A percentile compares a stretch with the other conserved stretches of the same genome.
phyloP scores from a whole-genome alignment of 129 eudicot genomes.

The Flaveria robusta region DNA sequence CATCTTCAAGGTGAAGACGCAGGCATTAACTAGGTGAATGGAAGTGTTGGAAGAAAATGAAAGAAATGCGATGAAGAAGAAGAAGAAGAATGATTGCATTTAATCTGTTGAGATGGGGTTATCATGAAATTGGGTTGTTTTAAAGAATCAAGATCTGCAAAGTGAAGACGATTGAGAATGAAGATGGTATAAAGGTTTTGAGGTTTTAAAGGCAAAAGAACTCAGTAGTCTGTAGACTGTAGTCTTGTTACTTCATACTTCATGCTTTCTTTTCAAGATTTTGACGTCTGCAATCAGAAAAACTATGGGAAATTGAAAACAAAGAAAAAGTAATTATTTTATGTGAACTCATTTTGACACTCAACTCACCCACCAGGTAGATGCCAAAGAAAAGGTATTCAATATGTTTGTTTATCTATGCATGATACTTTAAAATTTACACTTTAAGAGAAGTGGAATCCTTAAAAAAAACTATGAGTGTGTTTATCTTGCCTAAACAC shows the following conservation, averaged over 20 bases:
- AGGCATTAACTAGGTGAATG: slow-evolving; percentile 42
- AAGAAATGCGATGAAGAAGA: slow-evolving; percentile 40
- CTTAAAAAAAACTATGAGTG: too few relatives aligned
- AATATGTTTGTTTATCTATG: too few relatives aligned
- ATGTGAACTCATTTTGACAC: too few relatives aligned
- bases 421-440: too few relatives aligned
- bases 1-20: slow-evolving; percentile 68
- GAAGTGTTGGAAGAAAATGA: slow-evolving; percentile 17
- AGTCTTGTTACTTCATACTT: neutral
- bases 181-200: slow-evolving; percentile 30
- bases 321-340: too few relatives aligned
- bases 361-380: too few relatives aligned
- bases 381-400: too few relatives aligned
- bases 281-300: neutral
- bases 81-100: slow-evolving; percentile 38
- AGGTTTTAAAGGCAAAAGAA: slow-evolving; percentile 13
- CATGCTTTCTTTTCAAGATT: neutral
- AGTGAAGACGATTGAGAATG: slow-evolving; percentile 5
- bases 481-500: too few relatives aligned
- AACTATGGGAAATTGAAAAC: too few relatives aligned
- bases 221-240: neutral
- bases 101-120: slow-evolving; percentile 12
- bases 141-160: slow-evolving; percentile 31
- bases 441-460: too few relatives aligned
- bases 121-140: slow-evolving; percentile 10